phyloP scores from a whole-genome alignment of 345 rosid genomes.

The Citrus australasica region DNA sequence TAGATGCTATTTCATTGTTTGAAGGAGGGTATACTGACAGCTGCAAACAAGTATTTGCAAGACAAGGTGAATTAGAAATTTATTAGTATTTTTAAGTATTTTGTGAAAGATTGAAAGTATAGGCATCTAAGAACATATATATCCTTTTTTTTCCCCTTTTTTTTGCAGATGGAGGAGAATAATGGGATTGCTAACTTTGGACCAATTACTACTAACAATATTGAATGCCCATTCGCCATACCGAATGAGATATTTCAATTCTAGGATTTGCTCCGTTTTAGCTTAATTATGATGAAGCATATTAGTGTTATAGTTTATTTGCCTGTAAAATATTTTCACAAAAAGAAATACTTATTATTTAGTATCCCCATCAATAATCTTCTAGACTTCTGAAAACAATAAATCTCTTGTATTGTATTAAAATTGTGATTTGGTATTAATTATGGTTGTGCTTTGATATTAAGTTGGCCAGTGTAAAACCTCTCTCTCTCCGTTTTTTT shows the following conservation, averaged over 20 bases:
- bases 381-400: neutral
- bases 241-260: conserved; percentile 59
- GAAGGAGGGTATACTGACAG: conserved; percentile 72
- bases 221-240: conserved; percentile 60
- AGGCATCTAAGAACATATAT: neutral
- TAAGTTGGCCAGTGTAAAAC: neutral
- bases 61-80: conserved; percentile 52
- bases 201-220: conserved; percentile 32
- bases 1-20: neutral
- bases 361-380: neutral
- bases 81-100: neutral
- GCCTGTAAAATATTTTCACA: neutral
- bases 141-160: neutral
- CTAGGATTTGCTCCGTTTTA: conserved; percentile 21
- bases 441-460: neutral
- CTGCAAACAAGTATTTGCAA: conserved; percentile 70
- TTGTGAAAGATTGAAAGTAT: neutral
- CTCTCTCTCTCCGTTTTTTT: neutral
- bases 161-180: conserved; percentile 62
- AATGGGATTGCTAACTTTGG: conserved; percentile 39
- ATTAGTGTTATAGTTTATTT: neutral
- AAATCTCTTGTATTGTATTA: neutral
- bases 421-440: neutral
- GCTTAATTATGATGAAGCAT: neutral
- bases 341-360: neutral